Evolutionary conservation across 306 rosid genomes (phyloP).

Genomic region (Trifolium pratense): DNA sequence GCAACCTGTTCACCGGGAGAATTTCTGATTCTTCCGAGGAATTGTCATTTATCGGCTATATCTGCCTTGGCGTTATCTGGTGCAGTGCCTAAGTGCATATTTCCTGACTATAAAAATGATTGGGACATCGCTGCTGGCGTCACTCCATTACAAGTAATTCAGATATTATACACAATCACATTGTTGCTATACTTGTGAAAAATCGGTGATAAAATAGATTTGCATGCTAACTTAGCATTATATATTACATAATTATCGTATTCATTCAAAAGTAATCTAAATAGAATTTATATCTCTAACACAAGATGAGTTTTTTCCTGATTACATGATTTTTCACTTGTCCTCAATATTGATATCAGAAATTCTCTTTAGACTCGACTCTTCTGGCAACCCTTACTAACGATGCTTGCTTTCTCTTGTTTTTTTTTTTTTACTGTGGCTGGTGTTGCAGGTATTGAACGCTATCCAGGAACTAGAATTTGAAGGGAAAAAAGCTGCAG

Average conservation of each 20-base stretch:
- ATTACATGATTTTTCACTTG: background rate
- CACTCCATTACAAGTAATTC: slow-evolving; percentile 56
- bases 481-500: slow-evolving; percentile 69
- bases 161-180: background rate
- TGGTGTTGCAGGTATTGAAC: slow-evolving; percentile 61
- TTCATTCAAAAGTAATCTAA: background rate
- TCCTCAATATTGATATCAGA: background rate
- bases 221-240: slow-evolving; percentile 9
- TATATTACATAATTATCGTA: slow-evolving; percentile 12
- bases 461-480: slow-evolving; percentile 63
- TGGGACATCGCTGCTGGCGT: slow-evolving; percentile 82
- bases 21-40: slow-evolving; percentile 73
- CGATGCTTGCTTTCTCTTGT: background rate
- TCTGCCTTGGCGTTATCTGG: slow-evolving; percentile 85
- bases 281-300: background rate
- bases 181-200: background rate
- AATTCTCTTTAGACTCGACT: background rate
- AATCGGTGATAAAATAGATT: background rate
- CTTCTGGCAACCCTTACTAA: slow-evolving; percentile 14
- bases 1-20: slow-evolving; percentile 85
- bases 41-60: slow-evolving; percentile 76
- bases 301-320: slow-evolving; percentile 16
- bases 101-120: slow-evolving; percentile 64
- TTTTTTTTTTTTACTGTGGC: background rate
- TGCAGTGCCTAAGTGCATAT: slow-evolving; percentile 75